Evolutionary conservation across 1,284 basidiomycete genomes (phyloP).

Genomic region (Tausonia pullulans): DNA sequence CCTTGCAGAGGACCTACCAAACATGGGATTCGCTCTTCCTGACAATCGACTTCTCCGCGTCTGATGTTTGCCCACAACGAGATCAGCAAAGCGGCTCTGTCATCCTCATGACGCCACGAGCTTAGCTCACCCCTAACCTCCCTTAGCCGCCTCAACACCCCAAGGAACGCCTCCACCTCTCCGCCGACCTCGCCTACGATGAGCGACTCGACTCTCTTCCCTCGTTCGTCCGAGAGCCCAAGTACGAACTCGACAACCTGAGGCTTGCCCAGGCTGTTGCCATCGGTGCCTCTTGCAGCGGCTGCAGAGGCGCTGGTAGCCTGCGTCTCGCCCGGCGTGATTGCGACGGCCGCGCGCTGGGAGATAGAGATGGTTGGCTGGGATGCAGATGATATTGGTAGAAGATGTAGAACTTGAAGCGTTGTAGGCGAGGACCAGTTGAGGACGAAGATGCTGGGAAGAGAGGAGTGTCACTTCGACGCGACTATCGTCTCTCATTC

Average conservation of each 20-base stretch:
- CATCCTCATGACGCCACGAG: too few relatives aligned
- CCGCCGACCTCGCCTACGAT: not conserved
- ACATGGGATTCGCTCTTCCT: too few relatives aligned
- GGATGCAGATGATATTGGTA: not conserved
- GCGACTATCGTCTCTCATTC: too few relatives aligned
- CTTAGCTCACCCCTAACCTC: not conserved
- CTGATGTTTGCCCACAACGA: too few relatives aligned
- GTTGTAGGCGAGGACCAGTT: not conserved
- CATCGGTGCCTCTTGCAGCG: too few relatives aligned
- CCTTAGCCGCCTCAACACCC: not conserved
- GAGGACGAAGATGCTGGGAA: constrained; percentile 4
- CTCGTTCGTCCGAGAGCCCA: not conserved
- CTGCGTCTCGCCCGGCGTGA: not conserved
- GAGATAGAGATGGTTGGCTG: not conserved
- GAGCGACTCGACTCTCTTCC: too few relatives aligned
- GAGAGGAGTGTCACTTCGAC: too few relatives aligned
- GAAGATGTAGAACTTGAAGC: not conserved
- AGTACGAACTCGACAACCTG: not conserved
- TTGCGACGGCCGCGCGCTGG: not conserved
- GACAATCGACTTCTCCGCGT: too few relatives aligned
- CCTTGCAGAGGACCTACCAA: too few relatives aligned
- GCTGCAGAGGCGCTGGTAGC: too few relatives aligned
- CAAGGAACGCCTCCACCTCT: not conserved
- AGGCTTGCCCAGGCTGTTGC: not conserved
- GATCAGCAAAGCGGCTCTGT: too few relatives aligned